These are phyloP conservation scores for Diacronema lutheri DNA, from an alignment of 78 protist species.

Conservation along the genomic window DNA sequence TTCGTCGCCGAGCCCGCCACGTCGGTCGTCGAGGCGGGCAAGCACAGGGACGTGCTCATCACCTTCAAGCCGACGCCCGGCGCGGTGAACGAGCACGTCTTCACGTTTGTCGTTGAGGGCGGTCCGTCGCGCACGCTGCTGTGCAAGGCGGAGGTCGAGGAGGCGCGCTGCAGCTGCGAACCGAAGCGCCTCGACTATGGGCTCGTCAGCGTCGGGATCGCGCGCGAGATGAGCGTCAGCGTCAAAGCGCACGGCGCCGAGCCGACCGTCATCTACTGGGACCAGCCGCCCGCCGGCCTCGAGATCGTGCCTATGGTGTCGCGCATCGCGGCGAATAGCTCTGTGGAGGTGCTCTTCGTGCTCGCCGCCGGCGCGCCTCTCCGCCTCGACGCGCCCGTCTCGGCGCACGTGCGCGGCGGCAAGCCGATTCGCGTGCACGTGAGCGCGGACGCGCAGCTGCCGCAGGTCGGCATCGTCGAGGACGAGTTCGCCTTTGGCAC, in stretches of 20 bases:
- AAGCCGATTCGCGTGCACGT: slow-evolving; percentile 18
- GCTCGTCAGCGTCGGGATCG: slow-evolving; percentile 32
- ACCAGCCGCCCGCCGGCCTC: background rate
- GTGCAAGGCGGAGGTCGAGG: slow-evolving; percentile 8
- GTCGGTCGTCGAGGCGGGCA: background rate
- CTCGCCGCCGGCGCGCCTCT: background rate
- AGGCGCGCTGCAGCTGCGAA: background rate
- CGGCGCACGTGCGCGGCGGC: slow-evolving; percentile 30
- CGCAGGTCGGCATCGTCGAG: slow-evolving; percentile 15
- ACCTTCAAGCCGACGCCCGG: slow-evolving; percentile 8
- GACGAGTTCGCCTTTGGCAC: slow-evolving; percentile 31
- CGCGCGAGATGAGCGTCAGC: background rate
- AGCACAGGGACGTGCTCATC: background rate
- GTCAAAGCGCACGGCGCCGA: slow-evolving; percentile 10
- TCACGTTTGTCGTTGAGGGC: slow-evolving; percentile 23
- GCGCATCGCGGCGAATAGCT: background rate
- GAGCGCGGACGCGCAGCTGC: slow-evolving; percentile 33
- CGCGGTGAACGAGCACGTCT: background rate
- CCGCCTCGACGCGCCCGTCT: background rate
- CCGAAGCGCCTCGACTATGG: slow-evolving; percentile 46
- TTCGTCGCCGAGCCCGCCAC: background rate
- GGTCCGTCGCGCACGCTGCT: slow-evolving; percentile 22
- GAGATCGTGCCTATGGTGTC: background rate
- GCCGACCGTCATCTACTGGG: background rate
- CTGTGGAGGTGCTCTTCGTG: background rate